phyloP scores from a whole-genome alignment of 2,329 filamentous ascomycete genomes.

The Fusarium buharicum region DNA sequence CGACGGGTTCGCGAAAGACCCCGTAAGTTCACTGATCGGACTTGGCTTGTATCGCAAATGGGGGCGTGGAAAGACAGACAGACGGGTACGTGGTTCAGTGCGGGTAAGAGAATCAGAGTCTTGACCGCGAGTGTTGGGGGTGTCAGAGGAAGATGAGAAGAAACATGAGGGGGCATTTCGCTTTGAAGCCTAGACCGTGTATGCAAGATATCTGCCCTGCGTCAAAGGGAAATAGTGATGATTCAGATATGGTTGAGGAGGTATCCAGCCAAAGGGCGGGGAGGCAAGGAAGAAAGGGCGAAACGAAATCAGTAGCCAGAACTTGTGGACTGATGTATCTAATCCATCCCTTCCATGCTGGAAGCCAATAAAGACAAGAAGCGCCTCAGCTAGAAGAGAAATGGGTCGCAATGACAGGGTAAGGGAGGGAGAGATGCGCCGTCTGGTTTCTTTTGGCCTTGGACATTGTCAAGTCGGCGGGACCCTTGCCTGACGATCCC shows the following conservation, averaged over 20 bases:
- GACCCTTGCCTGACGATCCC: slow-evolving; percentile 42
- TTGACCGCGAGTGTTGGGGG: slow-evolving; percentile 41
- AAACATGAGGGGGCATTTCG: slow-evolving; percentile 49
- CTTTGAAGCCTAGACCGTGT: slow-evolving; percentile 47
- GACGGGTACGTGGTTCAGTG: slow-evolving; percentile 35
- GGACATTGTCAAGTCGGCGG: slow-evolving; percentile 38
- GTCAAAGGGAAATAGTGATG: slow-evolving; percentile 41
- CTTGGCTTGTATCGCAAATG: slow-evolving; percentile 17
- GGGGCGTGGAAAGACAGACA: slow-evolving; percentile 37
- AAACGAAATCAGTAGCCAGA: slow-evolving; percentile 30
- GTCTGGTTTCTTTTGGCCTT: slow-evolving; percentile 44
- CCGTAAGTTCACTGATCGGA: slow-evolving; percentile 16
- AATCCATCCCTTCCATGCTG: slow-evolving; percentile 40
- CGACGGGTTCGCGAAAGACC: neutral
- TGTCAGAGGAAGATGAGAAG: slow-evolving; percentile 41
- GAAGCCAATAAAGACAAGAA: slow-evolving; percentile 25
- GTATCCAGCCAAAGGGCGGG: slow-evolving; percentile 34
- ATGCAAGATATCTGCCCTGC: slow-evolving; percentile 50
- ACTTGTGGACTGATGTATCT: slow-evolving; percentile 39
- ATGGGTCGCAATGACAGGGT: slow-evolving; percentile 28
- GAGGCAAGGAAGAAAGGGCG: slow-evolving; percentile 37
- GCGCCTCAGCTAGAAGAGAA: slow-evolving; percentile 24
- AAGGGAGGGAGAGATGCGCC: slow-evolving; percentile 32
- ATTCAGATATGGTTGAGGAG: slow-evolving; percentile 40
- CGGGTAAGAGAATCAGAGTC: slow-evolving; percentile 46